phyloP scores from a whole-genome alignment of 2,329 filamentous ascomycete species.

The Colletotrichum lupini region DNA sequence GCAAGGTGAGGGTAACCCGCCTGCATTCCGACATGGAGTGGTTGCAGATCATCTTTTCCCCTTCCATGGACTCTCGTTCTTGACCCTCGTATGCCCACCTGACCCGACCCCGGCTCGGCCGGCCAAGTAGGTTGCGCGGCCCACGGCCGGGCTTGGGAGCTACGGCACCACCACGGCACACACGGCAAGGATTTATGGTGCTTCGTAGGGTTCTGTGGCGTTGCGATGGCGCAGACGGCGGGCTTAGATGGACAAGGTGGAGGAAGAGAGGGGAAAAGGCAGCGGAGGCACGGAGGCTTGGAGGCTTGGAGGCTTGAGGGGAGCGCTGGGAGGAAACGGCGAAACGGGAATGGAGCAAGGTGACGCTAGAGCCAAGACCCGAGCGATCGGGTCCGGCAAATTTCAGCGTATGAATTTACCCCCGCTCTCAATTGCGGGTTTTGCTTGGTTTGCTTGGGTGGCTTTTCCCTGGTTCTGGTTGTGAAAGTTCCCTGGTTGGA shows the following conservation, averaged over 20 bases:
- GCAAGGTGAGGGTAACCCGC: not conserved
- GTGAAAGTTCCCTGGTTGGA: too few relatives aligned
- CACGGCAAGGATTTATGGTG: not conserved
- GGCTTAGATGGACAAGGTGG: not conserved
- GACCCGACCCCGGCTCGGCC: not conserved
- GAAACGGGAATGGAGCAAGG: not conserved
- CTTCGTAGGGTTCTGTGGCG: not conserved
- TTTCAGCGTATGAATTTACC: not conserved
- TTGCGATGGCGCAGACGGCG: not conserved
- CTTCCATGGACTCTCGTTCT: not conserved
- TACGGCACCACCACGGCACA: not conserved
- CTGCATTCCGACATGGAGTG: not conserved
- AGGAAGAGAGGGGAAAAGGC: too few relatives aligned
- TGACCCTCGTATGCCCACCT: not conserved
- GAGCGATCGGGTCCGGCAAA: slow-evolving; percentile 4
- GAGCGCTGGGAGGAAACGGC: not conserved
- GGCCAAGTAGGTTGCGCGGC: not conserved
- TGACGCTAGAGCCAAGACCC: slow-evolving; percentile 14
- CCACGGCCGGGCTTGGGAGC: not conserved
- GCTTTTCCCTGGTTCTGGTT: too few relatives aligned
- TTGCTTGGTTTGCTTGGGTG: too few relatives aligned
- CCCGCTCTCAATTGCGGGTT: not conserved
- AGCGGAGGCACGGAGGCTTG: too few relatives aligned
- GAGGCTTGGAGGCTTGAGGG: not conserved
- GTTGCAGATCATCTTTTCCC: not conserved